A percentile compares a stretch with the other conserved stretches of the same genome.
These are phyloP conservation scores for Solanum appendiculatum DNA, from an alignment of 257 asterid genomes.

Conservation along the genomic window DNA sequence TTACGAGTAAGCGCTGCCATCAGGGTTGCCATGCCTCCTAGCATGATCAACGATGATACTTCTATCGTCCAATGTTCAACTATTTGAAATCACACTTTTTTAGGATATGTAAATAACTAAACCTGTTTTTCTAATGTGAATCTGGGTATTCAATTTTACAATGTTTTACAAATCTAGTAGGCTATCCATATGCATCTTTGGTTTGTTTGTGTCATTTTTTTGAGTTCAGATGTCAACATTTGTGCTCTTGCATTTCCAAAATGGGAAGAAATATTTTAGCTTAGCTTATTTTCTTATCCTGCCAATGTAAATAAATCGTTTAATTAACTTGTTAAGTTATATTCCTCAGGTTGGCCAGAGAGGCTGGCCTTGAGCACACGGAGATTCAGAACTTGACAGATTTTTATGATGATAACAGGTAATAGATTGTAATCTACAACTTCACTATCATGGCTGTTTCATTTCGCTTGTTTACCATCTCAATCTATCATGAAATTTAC, in stretches of 20 bases:
- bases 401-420: slow-evolving; percentile 91
- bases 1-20: background rate
- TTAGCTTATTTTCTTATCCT: background rate
- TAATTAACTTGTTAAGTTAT: slow-evolving; percentile 4
- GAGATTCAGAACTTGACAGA: slow-evolving; percentile 94
- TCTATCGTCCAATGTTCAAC: background rate
- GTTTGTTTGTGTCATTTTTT: background rate
- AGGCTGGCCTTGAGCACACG: slow-evolving; percentile 80
- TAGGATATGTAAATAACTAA: background rate
- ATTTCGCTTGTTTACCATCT: background rate
- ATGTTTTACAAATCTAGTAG: background rate
- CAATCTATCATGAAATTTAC: background rate
- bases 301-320: background rate
- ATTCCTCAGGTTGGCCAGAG: slow-evolving; percentile 89
- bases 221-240: background rate
- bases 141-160: background rate
- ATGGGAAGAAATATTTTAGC: background rate
- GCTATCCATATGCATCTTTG: background rate
- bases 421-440: slow-evolving; percentile 7
- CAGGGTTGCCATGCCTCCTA: background rate
- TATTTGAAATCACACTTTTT: background rate
- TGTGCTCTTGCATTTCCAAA: background rate
- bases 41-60: background rate
- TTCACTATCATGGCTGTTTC: background rate
- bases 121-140: background rate